Evolutionary conservation across 2,329 filamentous ascomycete genomes (phyloP), one percentile per base, ranked within the genome.

Genomic region (Talaromyces sp.): DNA sequence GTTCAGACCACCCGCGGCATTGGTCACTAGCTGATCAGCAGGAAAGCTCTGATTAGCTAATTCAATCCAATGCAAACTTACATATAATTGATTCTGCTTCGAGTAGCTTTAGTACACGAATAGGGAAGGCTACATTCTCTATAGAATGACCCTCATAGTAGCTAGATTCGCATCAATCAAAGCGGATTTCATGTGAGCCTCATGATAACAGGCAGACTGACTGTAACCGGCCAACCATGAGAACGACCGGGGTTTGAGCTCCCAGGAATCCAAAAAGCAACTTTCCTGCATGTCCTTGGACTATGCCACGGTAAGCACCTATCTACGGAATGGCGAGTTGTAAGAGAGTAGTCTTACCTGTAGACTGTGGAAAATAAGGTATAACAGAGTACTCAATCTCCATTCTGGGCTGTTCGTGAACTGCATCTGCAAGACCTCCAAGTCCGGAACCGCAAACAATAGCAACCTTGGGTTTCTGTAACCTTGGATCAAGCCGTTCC

Each of bases 111-210:
- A 88, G 85, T 5, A 89, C 83, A 59, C 87, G 81, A 11, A 86
- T 83, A 28, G 86, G 86, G 68, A 88, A 88, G 28, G 86, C 86
- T 40, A 86, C 82, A 54, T 81, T 77, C 60, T 86, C 80, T 76
- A 88, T 86, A 1, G 82, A 81, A 70, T 89, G 83, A 37, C 87
- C 87, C 75, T 89, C 87, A 70, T 88, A 89, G 75, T 86, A 88
- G 73, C 86, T 88, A 58, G 6, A 28, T 25, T 23, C 42, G 37
- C 39, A 18, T 61, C 58, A 58, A 28, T 21, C 18, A 37, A 21
- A 31, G 31, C 23, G 16, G 33, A 31, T 8, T 31, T 6, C 9
- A 42, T 8, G 18, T 42, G 12, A 31, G 21, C 3, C 7, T 3
- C 16, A 39, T 9, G 9, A 48, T 9, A 23, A 16, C 9, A 57